Evolutionary conservation across 2,329 filamentous ascomycete species (phyloP), one percentile per base, ranked within the genome.

Genomic region (Pseudocercospora pini-densiflorae): DNA sequence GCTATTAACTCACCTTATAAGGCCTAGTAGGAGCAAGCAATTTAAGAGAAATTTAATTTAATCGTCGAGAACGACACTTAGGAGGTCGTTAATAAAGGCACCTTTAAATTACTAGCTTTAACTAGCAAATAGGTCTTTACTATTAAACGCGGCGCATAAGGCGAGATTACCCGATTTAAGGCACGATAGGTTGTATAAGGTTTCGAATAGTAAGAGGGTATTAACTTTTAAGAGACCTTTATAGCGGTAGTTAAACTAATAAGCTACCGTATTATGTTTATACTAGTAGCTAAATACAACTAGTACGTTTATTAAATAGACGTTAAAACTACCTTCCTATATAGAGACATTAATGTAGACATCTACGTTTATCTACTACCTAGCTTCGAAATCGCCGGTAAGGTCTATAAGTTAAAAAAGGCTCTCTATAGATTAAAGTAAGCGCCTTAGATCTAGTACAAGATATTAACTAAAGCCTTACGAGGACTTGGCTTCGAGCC

Each of bases 361-460:
- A 31, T 24, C n/a, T 55, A 24, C 10, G 10, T 27, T 10, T 23
- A 24, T 16, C 29, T 55, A 31, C 51, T 27, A 10, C 3, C 21
- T 4, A 10, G 29, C n/a, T 27, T 27, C 14, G 23, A 31, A 55
- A 21, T 55, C 2, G 23, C 2, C 2, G 21, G 12, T 6, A 45
- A 45, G 9, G n/a, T 45, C 40, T 9, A 45, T 19, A 45, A 14
- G 40, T 45, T 19, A 45, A 45, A 19, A 45, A 45, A 45, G 40
- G 40, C 12, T 5, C 40, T 14, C 40, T 45, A 14, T 12, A 24
- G 59, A 36, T 27, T 62, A 21, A 62, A 62, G 47, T 24, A 62
- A 45, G 29, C n/a, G n/a, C 61, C 23, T 6, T 29, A 33, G 24
- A 63, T 63, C 23, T 63, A 63, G 49, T 63, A 63, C 57, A 36